phyloP scores from a whole-genome alignment of 169 alveolate genomes.

The Eimeria maxima region DNA sequence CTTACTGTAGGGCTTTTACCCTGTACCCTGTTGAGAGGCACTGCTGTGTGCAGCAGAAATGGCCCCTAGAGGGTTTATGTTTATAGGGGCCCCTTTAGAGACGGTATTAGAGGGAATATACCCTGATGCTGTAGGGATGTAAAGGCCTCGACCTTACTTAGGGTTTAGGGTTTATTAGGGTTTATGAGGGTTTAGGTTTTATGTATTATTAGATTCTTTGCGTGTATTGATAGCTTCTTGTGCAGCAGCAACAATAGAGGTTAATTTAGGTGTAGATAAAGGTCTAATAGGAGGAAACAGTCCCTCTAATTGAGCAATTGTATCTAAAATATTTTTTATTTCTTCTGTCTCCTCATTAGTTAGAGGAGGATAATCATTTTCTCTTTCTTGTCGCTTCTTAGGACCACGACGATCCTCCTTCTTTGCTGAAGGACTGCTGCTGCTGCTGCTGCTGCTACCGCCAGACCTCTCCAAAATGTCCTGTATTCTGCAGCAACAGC shows the following conservation, averaged over 20 bases:
- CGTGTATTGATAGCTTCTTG: background rate
- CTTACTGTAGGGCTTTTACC: background rate
- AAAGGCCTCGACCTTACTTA: background rate
- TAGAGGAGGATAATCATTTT: background rate
- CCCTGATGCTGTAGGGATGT: too few species aligned
- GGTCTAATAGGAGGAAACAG: background rate
- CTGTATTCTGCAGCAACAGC: constrained; percentile 34
- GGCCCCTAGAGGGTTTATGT: background rate
- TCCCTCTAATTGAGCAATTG: background rate
- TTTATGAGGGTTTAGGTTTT: background rate
- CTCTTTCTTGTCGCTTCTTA: background rate
- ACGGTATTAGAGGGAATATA: too few species aligned
- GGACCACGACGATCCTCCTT: constrained; percentile 8
- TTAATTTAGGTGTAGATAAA: background rate
- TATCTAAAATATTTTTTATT: background rate
- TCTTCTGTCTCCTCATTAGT: background rate
- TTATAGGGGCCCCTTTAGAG: background rate
- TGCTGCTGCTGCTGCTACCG: constrained; percentile 7
- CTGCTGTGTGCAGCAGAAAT: background rate
- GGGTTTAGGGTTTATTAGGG: background rate
- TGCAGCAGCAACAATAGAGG: background rate
- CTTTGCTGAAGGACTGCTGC: background rate
- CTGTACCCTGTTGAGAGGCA: background rate
- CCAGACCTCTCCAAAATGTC: constrained; percentile 10
- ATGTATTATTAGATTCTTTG: background rate